These are phyloP conservation scores for Tephrocybe rancida DNA, from an alignment of 768 basidiomycete genomes.

Conservation along the genomic window DNA sequence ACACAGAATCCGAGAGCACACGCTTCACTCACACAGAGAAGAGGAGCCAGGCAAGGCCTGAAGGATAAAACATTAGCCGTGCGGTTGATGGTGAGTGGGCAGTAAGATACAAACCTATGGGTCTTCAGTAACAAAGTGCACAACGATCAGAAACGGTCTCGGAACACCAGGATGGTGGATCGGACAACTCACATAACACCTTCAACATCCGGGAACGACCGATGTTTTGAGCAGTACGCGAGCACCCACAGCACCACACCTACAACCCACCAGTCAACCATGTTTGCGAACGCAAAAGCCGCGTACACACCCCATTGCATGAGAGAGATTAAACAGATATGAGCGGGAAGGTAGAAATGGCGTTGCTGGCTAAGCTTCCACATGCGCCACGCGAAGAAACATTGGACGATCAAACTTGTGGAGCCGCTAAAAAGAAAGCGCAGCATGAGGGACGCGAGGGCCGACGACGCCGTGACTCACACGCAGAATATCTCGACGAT, in stretches of 20 bases:
- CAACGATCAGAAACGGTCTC: not conserved
- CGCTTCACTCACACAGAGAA: not conserved
- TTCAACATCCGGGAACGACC: not conserved
- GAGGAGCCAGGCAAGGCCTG: constrained; percentile 2
- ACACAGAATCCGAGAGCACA: not conserved
- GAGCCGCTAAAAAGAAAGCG: constrained; percentile 1
- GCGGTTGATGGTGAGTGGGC: not conserved
- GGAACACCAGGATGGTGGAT: not conserved
- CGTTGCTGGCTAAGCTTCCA: constrained; percentile 7
- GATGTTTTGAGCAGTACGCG: not conserved
- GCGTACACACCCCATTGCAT: not conserved
- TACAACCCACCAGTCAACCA: not conserved
- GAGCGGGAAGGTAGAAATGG: not conserved
- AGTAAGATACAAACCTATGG: not conserved
- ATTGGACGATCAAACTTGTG: constrained; percentile 2
- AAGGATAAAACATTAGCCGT: not conserved
- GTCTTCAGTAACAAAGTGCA: not conserved
- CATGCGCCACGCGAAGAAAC: constrained; percentile 3
- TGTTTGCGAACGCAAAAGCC: too few relatives aligned
- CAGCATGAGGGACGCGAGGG: not conserved
- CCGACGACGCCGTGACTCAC: not conserved
- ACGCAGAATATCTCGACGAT: constrained; percentile 9
- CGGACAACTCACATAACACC: not conserved
- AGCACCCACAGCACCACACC: constrained; percentile 3
- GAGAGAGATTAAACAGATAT: not conserved